Conservation (phyloP, 306 rosid species). For the Elaeagnus macrophylla region DNA sequence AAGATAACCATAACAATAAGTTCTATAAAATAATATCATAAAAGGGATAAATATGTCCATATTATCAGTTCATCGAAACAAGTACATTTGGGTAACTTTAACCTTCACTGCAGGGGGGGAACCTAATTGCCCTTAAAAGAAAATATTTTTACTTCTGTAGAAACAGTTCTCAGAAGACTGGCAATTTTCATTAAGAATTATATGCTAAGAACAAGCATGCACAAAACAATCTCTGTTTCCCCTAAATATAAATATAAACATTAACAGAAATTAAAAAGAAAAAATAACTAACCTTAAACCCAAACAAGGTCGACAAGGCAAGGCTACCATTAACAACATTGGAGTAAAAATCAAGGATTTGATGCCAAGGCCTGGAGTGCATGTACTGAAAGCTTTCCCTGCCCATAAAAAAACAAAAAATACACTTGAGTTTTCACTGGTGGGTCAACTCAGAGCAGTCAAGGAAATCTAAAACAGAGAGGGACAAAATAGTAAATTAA, state of each 20-base stretch:
- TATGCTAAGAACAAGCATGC: too few species aligned
- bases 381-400: constrained; percentile 70
- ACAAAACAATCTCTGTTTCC: too few species aligned
- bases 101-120: too few species aligned
- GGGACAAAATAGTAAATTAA: not conserved
- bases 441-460: not conserved
- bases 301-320: constrained; percentile 41
- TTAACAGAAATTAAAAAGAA: not conserved
- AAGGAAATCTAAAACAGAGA: not conserved
- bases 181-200: too few species aligned
- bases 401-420: not conserved
- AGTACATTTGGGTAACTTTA: too few species aligned
- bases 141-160: too few species aligned
- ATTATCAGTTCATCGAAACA: too few species aligned
- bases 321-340: constrained; percentile 36
- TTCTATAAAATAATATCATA: too few species aligned
- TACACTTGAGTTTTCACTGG: not conserved
- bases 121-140: too few species aligned
- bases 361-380: constrained; percentile 70
- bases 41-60: too few species aligned
- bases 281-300: constrained; percentile 24
- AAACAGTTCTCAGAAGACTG: too few species aligned
- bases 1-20: not conserved
- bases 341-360: constrained; percentile 52
- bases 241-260: too few species aligned